These are phyloP conservation scores for Ophioceras dolichostomum DNA, from an alignment of 2,329 filamentous ascomycete species.

Conservation along the genomic window DNA sequence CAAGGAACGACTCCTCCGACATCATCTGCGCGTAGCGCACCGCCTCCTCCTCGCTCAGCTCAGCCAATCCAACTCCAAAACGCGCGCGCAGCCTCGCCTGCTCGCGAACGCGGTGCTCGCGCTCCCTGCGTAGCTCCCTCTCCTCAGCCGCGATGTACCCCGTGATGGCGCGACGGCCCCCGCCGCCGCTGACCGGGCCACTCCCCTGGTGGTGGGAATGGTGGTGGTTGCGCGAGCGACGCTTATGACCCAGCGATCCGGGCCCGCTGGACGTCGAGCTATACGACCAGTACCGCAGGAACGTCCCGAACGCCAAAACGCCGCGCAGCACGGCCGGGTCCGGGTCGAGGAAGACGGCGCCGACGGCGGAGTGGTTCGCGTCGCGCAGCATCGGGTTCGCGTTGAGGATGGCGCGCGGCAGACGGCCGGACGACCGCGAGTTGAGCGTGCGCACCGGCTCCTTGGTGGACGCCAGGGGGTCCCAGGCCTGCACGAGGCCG, in stretches of 20 bases:
- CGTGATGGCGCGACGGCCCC: constrained; percentile 55
- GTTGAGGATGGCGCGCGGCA: constrained; percentile 56
- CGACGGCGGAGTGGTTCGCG: constrained; percentile 68
- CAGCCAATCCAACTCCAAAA: constrained; percentile 70
- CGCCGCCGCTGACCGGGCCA: constrained; percentile 29
- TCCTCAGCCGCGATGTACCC: constrained; percentile 83
- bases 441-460: constrained; percentile 79
- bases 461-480: constrained; percentile 71
- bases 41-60: constrained; percentile 54
- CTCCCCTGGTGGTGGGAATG: constrained; percentile 45
- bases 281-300: constrained; percentile 88
- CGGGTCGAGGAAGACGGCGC: constrained; percentile 76
- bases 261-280: constrained; percentile 68
- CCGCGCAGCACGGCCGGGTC: constrained; percentile 78
- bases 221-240: constrained; percentile 55
- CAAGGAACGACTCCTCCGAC: constrained; percentile 45
- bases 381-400: constrained; percentile 47
- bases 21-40: constrained; percentile 54
- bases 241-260: constrained; percentile 64
- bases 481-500: constrained; percentile 92
- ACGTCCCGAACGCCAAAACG: constrained; percentile 74
- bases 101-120: constrained; percentile 53
- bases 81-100: constrained; percentile 59
- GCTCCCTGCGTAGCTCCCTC: constrained; percentile 65
- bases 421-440: constrained; percentile 68